phyloP scores from a whole-genome alignment of 1,284 basidiomycete genomes.

The Boletus semigastroideus region DNA sequence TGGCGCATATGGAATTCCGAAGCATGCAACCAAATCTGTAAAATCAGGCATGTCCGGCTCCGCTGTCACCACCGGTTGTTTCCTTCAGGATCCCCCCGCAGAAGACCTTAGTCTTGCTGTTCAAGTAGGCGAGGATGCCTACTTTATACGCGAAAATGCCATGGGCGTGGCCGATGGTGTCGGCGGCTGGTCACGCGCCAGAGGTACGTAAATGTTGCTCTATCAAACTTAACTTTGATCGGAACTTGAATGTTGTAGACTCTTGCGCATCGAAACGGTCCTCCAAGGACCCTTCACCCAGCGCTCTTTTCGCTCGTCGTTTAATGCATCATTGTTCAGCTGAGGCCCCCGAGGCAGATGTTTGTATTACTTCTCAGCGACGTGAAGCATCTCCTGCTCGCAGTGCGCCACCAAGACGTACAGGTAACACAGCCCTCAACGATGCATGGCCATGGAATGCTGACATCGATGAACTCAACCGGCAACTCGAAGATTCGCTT shows the following conservation, averaged over 20 bases:
- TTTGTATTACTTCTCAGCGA: conserved; percentile 2
- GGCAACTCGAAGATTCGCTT: conserved; percentile 51
- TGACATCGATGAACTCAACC: conserved; percentile 42
- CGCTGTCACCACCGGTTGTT: conserved; percentile 13
- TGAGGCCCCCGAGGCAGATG: conserved; percentile 41
- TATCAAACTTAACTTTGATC: conserved; percentile 17
- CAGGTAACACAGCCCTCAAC: conserved; percentile 26
- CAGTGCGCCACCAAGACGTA: conserved; percentile 28
- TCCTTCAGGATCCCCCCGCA: conserved; percentile 24
- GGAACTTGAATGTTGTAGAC: conserved; percentile 15
- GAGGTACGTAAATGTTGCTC: conserved; percentile 18
- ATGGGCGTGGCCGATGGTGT: conserved; percentile 90
- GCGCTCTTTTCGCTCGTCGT: conserved; percentile 80
- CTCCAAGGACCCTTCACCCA: conserved; percentile 49
- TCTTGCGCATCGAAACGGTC: conserved; percentile 18
- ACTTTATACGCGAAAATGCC: conserved; percentile 79
- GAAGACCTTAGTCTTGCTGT: conserved; percentile 52
- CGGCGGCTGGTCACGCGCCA: conserved; percentile 75
- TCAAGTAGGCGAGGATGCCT: conserved; percentile 84
- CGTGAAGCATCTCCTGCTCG: conserved; percentile 30
- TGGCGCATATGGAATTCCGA: conserved; percentile 72
- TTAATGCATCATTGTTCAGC: conserved; percentile 82
- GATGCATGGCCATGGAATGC: conserved; percentile 33
- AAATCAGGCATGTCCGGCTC: conserved; percentile 27
- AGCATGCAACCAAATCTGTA: conserved; percentile 35